These are phyloP conservation scores for Pleurotus citrinopileatus DNA, from an alignment of 768 basidiomycete species.

Conservation along the genomic window DNA sequence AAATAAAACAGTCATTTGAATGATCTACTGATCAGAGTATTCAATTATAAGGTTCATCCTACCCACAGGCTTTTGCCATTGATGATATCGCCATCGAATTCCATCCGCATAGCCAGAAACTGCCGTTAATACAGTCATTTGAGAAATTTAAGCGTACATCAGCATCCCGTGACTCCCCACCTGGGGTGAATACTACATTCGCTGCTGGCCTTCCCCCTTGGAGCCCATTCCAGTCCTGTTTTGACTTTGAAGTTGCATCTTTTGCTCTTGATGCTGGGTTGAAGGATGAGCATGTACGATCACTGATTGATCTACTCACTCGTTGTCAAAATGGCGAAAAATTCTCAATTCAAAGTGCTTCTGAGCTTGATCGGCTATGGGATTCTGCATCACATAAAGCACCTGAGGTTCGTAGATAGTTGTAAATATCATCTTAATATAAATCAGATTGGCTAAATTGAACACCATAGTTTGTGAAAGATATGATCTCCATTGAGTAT, in stretches of 20 bases:
- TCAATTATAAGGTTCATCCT: too few relatives aligned
- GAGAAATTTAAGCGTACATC: too few relatives aligned
- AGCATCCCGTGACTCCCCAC: too few relatives aligned
- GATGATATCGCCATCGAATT: too few relatives aligned
- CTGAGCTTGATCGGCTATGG: slow-evolving; percentile 18
- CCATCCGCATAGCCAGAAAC: too few relatives aligned
- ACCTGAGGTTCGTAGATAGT: slow-evolving; percentile 12
- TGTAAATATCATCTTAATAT: neutral
- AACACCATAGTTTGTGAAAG: slow-evolving; percentile 16
- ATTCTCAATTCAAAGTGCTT: slow-evolving; percentile 15
- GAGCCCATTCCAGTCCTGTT: slow-evolving; percentile 20
- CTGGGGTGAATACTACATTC: too few relatives aligned
- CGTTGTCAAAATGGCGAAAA: neutral
- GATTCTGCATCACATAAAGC: slow-evolving; percentile 10
- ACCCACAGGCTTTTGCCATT: too few relatives aligned
- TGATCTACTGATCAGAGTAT: too few relatives aligned
- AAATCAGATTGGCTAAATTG: slow-evolving; percentile 5
- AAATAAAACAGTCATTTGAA: too few relatives aligned
- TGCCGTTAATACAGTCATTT: too few relatives aligned
- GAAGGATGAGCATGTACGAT: slow-evolving; percentile 16
- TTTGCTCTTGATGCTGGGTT: slow-evolving; percentile 20
- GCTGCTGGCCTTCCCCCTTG: slow-evolving; percentile 15
- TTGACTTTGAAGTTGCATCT: slow-evolving; percentile 27
- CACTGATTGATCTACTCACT: slow-evolving; percentile 18
- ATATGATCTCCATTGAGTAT: slow-evolving; percentile 18